Evolutionary conservation across 1,139 yeast species (phyloP), one percentile per base, ranked within the genome.

Genomic region (Pichia sp.): DNA sequence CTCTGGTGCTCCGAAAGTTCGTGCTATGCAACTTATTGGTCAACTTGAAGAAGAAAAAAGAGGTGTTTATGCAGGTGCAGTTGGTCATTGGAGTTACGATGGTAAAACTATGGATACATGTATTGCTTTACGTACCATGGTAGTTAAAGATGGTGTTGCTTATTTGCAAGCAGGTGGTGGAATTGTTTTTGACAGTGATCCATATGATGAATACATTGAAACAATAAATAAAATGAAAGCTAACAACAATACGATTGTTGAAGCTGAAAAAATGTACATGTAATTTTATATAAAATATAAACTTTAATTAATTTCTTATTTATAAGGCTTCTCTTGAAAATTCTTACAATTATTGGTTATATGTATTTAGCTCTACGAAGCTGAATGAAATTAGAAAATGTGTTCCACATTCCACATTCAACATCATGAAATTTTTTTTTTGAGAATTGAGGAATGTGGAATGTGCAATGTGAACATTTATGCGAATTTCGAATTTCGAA

Each of bases 101-200:
- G 88, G 94, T 25, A 81, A 79, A 59, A 78, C 89, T 31, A 92
- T 92, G 97, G 95, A 92, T 64, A 92, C 97, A 0, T 92, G 98
- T 69, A 92, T 92, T 64, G 98, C 98, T 0, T 73, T 92, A 58
- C 79, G 98, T 69, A 92, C 98, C 1, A 92, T 92, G 97, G 92
- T 92, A 39, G 86, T 78, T 62, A 92, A 92, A 64, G 88, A 90
- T 58, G 94, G 94, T 26, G 73, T 78, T 42, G 97, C 96, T 0
- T 92, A 89, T 62, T 74, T 92, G 58, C 98, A 92, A 72, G 97
- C 98, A 2, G 98, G 98, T 57, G 98, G 98, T 47, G 98, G 98
- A 52, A 92, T 92, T 65, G 98, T 92, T 34, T 83, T 75, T 64
- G 98, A 92, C 66, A 86, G 96, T 56, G 97, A 92, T 64, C 95